Percentiles rank a stretch among this genome's conserved stretches.
Conservation (phyloP, 495 filamentous ascomycete genomes). For the Acidiella bohemica region DNA sequence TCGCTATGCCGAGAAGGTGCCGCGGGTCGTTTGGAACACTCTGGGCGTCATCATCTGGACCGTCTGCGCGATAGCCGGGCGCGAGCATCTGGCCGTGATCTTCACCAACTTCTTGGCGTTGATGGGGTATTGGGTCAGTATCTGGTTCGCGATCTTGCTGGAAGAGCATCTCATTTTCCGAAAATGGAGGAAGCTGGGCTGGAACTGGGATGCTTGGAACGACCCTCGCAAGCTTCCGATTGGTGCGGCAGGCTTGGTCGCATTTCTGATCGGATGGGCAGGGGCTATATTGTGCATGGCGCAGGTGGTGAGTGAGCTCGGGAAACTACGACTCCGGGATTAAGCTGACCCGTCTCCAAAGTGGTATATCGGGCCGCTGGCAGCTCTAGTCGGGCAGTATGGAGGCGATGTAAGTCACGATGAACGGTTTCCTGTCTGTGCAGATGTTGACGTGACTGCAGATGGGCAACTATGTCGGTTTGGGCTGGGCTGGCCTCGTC, state of each 20-base stretch:
- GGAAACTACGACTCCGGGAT: background rate
- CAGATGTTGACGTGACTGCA: constrained; percentile 14
- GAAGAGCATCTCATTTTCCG: constrained; percentile 44
- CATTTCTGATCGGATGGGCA: constrained; percentile 31
- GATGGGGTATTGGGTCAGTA: constrained; percentile 48
- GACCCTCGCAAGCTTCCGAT: constrained; percentile 24
- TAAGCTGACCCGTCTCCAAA: background rate
- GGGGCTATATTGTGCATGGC: constrained; percentile 31
- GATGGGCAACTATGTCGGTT: constrained; percentile 35
- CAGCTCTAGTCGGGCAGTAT: constrained; percentile 35
- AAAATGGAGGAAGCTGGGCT: constrained; percentile 26
- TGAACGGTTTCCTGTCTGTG: background rate
- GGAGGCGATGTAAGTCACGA: constrained; percentile 42
- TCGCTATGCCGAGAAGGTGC: constrained; percentile 32
- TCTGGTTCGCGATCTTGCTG: constrained; percentile 38
- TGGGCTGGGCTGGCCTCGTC: constrained; percentile 30
- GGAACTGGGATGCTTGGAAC: constrained; percentile 31
- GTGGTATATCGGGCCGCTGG: constrained; percentile 32
- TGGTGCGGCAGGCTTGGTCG: constrained; percentile 29
- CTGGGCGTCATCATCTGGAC: constrained; percentile 40
- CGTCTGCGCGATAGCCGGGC: constrained; percentile 40
- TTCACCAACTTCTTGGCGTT: constrained; percentile 46
- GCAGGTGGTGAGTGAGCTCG: constrained; percentile 23
- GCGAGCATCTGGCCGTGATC: constrained; percentile 40
- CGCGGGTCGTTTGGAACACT: constrained; percentile 39